Evolutionary conservation across 805 yeast species (phyloP), one percentile per base, ranked within the genome.

Genomic region (Schwanniomyces occidentalis): DNA sequence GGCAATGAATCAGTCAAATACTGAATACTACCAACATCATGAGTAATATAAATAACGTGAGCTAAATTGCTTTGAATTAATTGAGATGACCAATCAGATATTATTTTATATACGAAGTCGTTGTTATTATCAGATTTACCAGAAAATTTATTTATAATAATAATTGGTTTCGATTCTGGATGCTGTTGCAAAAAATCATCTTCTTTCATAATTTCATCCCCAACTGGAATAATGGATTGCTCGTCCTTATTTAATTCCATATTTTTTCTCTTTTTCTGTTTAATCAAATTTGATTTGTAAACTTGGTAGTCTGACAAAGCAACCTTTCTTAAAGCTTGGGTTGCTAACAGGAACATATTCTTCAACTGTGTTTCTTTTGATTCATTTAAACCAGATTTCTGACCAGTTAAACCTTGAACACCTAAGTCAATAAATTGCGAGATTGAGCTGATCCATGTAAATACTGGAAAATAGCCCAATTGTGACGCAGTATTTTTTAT

Each of bases 321-420:
- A n/a, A 88, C 73, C 13, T 75, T 76, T 45, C 89, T 72, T n/a
- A 93, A 70, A 0, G 95, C 90, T 44, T 76, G 78, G 23, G 80
- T 65, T 0, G 91, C 73, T 28, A 86, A 73, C 32, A 81, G 75
- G 31, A 90, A 69, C 77, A 90, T 89, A 47, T 82, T 81, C 58
- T 85, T 83, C 41, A 85, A 75, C 54, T 87, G 96, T 0, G 83
- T 62, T 47, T 90, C 96, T 42, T 81, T 82, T 2, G 86, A 66
- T 54, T 90, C 96, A 19, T 90, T 78, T 30, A 90, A 66, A 1
- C 96, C 96, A 3, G 95, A 84, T 53, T 89, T 90, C 55, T 89
- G 97, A 1, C 98, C 99, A 1, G 95, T 88, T 26, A 91, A 57
- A 38, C 97, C 91, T 54, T 88, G 95, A 13, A 85, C 84, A 35